These are phyloP conservation scores for Termitomyces sp. DNA, from an alignment of 768 basidiomycete genomes.

Conservation along the genomic window DNA sequence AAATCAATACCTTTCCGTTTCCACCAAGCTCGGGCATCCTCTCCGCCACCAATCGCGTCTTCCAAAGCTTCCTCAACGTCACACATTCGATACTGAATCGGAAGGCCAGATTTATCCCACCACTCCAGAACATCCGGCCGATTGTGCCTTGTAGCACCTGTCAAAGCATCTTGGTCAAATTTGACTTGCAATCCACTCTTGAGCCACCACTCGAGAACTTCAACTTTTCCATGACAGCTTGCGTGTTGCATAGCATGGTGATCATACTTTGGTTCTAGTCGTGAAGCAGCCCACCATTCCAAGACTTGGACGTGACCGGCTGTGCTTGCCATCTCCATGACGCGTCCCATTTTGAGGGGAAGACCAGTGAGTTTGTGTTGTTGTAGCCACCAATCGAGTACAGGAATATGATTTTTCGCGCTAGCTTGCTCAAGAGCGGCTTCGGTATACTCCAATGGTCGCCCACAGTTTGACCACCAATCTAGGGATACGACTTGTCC, in stretches of 20 bases:
- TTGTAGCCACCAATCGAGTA: slow-evolving; percentile 81
- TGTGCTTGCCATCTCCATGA: slow-evolving; percentile 80
- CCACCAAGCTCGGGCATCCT: slow-evolving; percentile 78
- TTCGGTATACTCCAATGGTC: slow-evolving; percentile 70
- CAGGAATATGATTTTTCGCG: slow-evolving; percentile 66
- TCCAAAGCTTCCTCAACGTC: slow-evolving; percentile 90
- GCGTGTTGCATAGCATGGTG: slow-evolving; percentile 72
- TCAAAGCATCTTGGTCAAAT: slow-evolving; percentile 77
- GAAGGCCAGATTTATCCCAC: slow-evolving; percentile 79
- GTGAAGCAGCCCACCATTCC: slow-evolving; percentile 82
- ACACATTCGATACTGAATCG: slow-evolving; percentile 84
- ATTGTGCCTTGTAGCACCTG: slow-evolving; percentile 77
- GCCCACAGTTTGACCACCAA: slow-evolving; percentile 73
- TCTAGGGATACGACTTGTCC: slow-evolving; percentile 71
- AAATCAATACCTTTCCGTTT: slow-evolving; percentile 76
- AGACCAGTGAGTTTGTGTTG: slow-evolving; percentile 43
- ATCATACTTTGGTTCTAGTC: slow-evolving; percentile 76
- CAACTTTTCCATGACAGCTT: slow-evolving; percentile 72
- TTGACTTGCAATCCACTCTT: slow-evolving; percentile 69
- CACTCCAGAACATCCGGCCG: slow-evolving; percentile 79
- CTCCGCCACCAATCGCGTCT: slow-evolving; percentile 79
- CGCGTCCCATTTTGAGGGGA: slow-evolving; percentile 75
- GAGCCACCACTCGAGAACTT: slow-evolving; percentile 82
- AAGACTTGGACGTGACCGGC: slow-evolving; percentile 71
- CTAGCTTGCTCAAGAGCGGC: slow-evolving; percentile 76